Conservation (phyloP, 257 asterid genomes). For the Mentha longifolia region DNA sequence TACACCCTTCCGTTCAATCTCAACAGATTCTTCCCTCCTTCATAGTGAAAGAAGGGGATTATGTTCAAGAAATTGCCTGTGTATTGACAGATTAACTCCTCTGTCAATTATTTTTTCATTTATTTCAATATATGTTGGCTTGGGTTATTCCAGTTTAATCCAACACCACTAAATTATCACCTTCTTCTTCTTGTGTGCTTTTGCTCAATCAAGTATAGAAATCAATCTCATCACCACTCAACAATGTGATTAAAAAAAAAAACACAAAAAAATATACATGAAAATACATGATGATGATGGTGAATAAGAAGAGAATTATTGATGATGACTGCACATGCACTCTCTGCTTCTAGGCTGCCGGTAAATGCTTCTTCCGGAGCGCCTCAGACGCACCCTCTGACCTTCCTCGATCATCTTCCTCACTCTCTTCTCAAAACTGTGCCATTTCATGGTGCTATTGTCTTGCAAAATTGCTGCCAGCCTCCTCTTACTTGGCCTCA, state of each 20-base stretch:
- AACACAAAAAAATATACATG: too few relatives aligned
- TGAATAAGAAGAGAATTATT: not conserved
- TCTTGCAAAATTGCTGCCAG: constrained; percentile 74
- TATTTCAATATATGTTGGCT: constrained; percentile 33
- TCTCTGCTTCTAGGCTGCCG: constrained; percentile 69
- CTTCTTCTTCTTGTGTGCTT: not conserved
- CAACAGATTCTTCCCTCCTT: constrained; percentile 95
- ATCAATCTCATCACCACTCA: not conserved
- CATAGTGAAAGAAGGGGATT: constrained; percentile 27
- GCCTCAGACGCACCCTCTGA: constrained; percentile 58
- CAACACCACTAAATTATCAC: constrained; percentile 26
- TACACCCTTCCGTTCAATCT: constrained; percentile 97
- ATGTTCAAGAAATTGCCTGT: too few relatives aligned
- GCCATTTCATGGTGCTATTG: constrained; percentile 67
- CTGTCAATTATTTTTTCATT: constrained; percentile 58
- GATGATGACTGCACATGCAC: constrained; percentile 80
- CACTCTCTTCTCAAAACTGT: constrained; percentile 55
- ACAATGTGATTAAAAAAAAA: too few relatives aligned
- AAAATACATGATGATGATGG: not conserved
- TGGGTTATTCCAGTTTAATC: constrained; percentile 64
- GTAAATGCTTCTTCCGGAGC: constrained; percentile 66
- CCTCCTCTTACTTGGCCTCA: constrained; percentile 89
- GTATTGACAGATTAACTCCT: constrained; percentile 47
- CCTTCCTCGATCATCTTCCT: constrained; percentile 84
- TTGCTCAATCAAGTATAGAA: not conserved